Evolutionary conservation across 192 early-diverging fungal genomes (phyloP), one percentile per base, ranked within the genome.

Genomic region (Chytriomyces sp.): DNA sequence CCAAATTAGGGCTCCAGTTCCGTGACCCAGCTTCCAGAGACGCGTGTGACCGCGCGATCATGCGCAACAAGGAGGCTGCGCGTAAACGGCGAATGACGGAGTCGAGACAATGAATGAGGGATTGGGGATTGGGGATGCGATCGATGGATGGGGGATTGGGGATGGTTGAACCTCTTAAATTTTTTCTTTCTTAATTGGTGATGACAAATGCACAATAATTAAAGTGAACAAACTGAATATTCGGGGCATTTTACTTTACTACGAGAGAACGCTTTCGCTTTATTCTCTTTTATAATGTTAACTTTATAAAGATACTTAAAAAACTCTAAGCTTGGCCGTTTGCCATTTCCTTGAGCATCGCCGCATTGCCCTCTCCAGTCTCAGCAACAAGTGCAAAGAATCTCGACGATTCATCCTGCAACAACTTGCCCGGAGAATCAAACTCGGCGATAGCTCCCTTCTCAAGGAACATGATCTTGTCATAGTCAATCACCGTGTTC

Each of bases 321-420:
- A n/a, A 57, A 57, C 20, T 35, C 35, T 35, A 35, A 35, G 35
- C 35, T 35, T 35, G 20, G 13, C 53, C 13, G 16, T 57, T 57
- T 83, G 89, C 90, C 73, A 91, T 64, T 16, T 74, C 75, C 59
- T 85, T 77, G 71, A 93, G 69, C 66, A 92, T 46, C 9, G 84
- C 85, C 11, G 90, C 84, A 67, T 91, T 93, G 10, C 69, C 71
- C 26, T 86, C 79, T 13, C 91, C 91, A 2, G 91, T 93, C 82
- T 93, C 87, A 10, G 91, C 87, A 7, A 93, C 85, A 86, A 93
- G 86, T 28, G 76, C 76, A 3, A 67, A 69, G 63, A 93, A 92
- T 35, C 77, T 77, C 44, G 83, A 84, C 16, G 79, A 72, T 0
- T 83, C 79, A 16, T 80, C 64, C 28, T 66, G 50, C 18, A 92